Conservation (phyloP, 768 basidiomycete genomes). For the Agaricus blazei region DNA sequence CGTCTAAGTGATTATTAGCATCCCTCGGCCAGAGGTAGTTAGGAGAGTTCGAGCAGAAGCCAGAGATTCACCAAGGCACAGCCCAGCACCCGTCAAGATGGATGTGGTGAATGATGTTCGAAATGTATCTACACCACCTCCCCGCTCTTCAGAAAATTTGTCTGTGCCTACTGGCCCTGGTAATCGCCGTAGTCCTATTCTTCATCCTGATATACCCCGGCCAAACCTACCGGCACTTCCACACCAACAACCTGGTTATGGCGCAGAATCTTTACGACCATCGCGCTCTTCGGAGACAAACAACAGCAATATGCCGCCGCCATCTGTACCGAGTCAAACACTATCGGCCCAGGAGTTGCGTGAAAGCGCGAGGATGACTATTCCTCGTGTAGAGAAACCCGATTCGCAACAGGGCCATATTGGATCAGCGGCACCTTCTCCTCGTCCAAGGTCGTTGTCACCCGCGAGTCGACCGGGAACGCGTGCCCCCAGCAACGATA, state of each 20-base stretch:
- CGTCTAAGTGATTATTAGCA: conserved; percentile 32
- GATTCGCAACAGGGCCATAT: conserved; percentile 46
- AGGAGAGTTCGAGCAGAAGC: conserved; percentile 48
- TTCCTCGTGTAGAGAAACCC: conserved; percentile 37
- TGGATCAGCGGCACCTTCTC: conserved; percentile 52
- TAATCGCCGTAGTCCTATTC: conserved; percentile 9
- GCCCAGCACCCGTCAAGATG: conserved; percentile 10
- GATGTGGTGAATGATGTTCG: conserved; percentile 11
- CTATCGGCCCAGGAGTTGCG: conserved; percentile 73
- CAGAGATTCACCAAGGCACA: conserved; percentile 29
- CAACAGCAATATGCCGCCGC: conserved; percentile 68
- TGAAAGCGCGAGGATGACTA: conserved; percentile 71
- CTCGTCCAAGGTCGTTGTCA: conserved; percentile 60
- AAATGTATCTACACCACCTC: conserved; percentile 5
- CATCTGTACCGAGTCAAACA: conserved; percentile 73
- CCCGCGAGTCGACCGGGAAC: conserved; percentile 65
- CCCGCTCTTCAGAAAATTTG: conserved; percentile 5
- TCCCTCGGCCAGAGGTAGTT: conserved; percentile 78
- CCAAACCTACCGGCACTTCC: conserved; percentile 4
- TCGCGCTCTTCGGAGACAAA: conserved; percentile 29
- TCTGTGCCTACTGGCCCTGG: conserved; percentile 9
- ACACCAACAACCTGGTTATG: conserved; percentile 10
- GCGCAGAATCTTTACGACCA: conserved; percentile 29
- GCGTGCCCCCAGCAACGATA: conserved; percentile 65
- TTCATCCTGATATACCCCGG: conserved; percentile 3